Evolutionary conservation across 2,329 filamentous ascomycete genomes (phyloP), one percentile per base, ranked within the genome.

Genomic region (Diaporthe citrichinensis): DNA sequence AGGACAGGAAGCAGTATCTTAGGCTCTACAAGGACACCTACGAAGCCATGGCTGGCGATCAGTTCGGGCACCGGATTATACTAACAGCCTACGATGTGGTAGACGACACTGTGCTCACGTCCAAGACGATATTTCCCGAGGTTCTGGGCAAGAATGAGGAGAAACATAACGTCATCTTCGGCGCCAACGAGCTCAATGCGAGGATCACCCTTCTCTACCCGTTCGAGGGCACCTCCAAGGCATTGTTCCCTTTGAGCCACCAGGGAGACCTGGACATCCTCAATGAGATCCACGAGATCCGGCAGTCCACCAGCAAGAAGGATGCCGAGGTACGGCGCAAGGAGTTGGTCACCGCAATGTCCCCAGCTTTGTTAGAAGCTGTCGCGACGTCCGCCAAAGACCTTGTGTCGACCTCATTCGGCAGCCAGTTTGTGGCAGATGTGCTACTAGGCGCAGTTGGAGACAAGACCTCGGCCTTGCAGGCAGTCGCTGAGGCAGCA

Each of bases 291-390:
- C 93, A 94, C 81, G 90, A 92, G 73, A 93, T 98, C 78, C 92
- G 97, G 72, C 91, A 92, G 79, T 92, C 90, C 20, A 98, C 96
- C 2, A 98, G 95, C 78, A 99, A 98, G 87, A 99, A 99, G 85
- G 95, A 98, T 74, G 89, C 95, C 0, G 92, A 93, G 72, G 85
- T 90, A 31, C 91, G 97, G 76, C 92, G 94, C 75, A 89, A 91
- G 79, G 97, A 98, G 83, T 87, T 99, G 57, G 87, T 95, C 31
- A 91, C 92, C 76, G 89, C 92, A 15, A 86, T 98, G 39, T 95
- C 95, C 1, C 92, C 94, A 2, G 90, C 92, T 41, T 87, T 98
- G 3, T 88, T 99, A 41, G 90, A 92, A 58, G 91, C 94, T 53
- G 93, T 98, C 76, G 89, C 91, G 1, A 87, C 91, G 2, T 90